Evolutionary conservation across 192 early-diverging fungal species (phyloP).

Genomic region (Coemansia sp.): DNA sequence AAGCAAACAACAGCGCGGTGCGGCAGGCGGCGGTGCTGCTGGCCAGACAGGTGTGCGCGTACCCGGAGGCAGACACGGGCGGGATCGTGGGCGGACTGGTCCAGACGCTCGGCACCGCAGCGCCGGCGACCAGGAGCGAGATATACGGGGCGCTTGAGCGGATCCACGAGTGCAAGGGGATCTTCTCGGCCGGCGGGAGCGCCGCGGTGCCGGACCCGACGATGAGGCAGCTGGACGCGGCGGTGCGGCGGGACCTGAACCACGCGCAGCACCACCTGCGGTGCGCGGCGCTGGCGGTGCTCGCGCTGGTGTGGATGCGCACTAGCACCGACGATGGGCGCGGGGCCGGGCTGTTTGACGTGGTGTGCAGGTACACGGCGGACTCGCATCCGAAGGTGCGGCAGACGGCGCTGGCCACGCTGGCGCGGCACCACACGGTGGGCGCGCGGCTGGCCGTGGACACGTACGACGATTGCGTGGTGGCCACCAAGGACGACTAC

Average conservation of each 20-base stretch:
- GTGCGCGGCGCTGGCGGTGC: constrained; percentile 27
- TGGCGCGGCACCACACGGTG: constrained; percentile 41
- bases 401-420: constrained; percentile 28
- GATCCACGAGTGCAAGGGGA: constrained; percentile 39
- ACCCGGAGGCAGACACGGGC: constrained; percentile 30
- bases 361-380: constrained; percentile 29
- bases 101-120: constrained; percentile 13
- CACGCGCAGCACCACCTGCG: constrained; percentile 50
- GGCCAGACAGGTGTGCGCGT: constrained; percentile 26
- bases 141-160: constrained; percentile 34
- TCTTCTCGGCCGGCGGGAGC: not conserved
- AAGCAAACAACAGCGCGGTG: constrained; percentile 14
- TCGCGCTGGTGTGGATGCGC: constrained; percentile 12
- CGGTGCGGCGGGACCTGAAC: constrained; percentile 30
- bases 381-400: constrained; percentile 50
- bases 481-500: constrained; percentile 68
- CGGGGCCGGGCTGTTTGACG: constrained; percentile 28
- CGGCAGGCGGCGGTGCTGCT: constrained; percentile 42
- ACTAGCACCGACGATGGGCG: not conserved
- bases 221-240: constrained; percentile 7
- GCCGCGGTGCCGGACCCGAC: not conserved
- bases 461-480: constrained; percentile 66
- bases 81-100: constrained; percentile 7
- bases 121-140: constrained; percentile 41
- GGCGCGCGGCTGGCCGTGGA: constrained; percentile 23